A percentile compares a stretch with the other conserved stretches of the same genome.
phyloP scores from a whole-genome alignment of 1,284 basidiomycete genomes.

The Ganoderma leucocontextum region DNA sequence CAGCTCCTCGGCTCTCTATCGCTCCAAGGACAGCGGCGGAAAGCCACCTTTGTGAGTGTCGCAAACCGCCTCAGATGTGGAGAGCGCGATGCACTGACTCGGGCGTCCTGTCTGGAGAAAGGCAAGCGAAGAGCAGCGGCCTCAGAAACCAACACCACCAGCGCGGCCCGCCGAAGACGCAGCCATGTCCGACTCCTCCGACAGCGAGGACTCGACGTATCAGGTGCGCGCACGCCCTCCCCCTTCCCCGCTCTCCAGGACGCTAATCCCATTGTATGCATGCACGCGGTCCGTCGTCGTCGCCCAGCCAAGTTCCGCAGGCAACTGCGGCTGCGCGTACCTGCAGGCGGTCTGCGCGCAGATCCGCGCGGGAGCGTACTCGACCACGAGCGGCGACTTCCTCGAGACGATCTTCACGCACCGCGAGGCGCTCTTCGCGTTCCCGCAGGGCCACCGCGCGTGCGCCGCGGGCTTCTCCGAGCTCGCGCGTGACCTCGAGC shows the following conservation, averaged over 20 bases:
- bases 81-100: constrained; percentile 15
- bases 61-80: neutral
- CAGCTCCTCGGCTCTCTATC: constrained; percentile 37
- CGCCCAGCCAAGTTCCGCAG: constrained; percentile 33
- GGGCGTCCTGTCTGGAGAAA: constrained; percentile 32
- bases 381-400: constrained; percentile 74
- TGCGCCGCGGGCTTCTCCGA: constrained; percentile 71
- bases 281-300: no score
- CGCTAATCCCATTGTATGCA: neutral
- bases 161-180: constrained; percentile 31
- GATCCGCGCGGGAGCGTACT: constrained; percentile 57
- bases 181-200: constrained; percentile 40
- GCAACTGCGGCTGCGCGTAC: constrained; percentile 55
- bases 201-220: constrained; percentile 42
- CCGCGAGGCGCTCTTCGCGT: constrained; percentile 68
- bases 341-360: constrained; percentile 63
- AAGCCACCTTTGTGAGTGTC: constrained; percentile 35
- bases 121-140: constrained; percentile 36
- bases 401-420: constrained; percentile 79
- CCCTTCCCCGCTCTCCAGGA: neutral
- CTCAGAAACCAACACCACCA: constrained; percentile 19
- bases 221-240: constrained; percentile 28
- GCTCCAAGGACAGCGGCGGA: constrained; percentile 29
- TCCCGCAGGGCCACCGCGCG: constrained; percentile 63
- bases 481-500: constrained; percentile 66